Conservation (phyloP, 768 basidiomycete genomes). For the Austroboletus eburneus region DNA sequence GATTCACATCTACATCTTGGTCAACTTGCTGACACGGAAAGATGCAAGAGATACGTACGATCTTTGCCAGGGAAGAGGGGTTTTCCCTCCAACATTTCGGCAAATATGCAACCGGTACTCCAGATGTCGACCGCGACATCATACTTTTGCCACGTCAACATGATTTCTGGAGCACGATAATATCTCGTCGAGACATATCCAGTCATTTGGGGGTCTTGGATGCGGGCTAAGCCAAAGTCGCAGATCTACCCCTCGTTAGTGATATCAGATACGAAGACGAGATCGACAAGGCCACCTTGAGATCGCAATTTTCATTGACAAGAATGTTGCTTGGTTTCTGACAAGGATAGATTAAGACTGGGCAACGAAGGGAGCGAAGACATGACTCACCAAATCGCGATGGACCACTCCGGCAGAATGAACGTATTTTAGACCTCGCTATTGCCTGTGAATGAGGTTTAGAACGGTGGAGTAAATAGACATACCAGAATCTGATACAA, state of each 20-base stretch:
- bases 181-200: constrained; percentile 99
- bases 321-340: constrained; percentile 99
- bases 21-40: background rate
- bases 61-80: constrained; percentile 99
- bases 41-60: constrained; percentile 56
- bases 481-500: constrained; percentile 95
- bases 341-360: background rate
- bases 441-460: constrained; percentile 8
- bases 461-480: constrained; percentile 8
- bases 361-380: background rate
- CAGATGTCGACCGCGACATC: constrained; percentile 99
- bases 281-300: constrained; percentile 59
- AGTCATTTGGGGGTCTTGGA: constrained; percentile 99
- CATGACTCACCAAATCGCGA: constrained; percentile 74
- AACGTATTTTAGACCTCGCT: constrained; percentile 99
- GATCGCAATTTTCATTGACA: constrained; percentile 99
- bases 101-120: constrained; percentile 99
- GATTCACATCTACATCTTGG: constrained; percentile 84
- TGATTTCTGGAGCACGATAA: constrained; percentile 99
- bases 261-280: background rate
- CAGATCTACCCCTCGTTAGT: constrained; percentile 64
- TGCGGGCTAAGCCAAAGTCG: constrained; percentile 96
- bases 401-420: constrained; percentile 99
- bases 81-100: constrained; percentile 99
- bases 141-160: constrained; percentile 99